Evolutionary conservation across 2,329 filamentous ascomycete species (phyloP).

Genomic region (Colletotrichum cordylinicola): DNA sequence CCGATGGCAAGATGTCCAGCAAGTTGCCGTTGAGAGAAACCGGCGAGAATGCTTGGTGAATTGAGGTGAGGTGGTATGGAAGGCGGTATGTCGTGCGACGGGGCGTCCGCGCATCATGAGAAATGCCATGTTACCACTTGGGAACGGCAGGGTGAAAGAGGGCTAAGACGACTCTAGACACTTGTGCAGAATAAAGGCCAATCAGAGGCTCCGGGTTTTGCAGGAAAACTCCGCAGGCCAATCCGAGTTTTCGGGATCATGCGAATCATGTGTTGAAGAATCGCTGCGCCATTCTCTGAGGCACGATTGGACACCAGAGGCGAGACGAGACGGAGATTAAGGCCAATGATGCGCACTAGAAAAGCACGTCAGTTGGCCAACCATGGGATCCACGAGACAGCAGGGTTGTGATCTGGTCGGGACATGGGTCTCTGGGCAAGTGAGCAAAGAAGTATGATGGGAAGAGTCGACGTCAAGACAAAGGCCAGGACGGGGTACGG

Average conservation of each 20-base stretch:
- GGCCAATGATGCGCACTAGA: constrained; percentile 6
- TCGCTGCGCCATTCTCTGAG: constrained; percentile 14
- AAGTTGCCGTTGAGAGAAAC: not conserved
- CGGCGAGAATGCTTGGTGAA: not conserved
- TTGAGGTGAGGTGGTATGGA: not conserved
- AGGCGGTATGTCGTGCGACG: not conserved
- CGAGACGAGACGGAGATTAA: not conserved
- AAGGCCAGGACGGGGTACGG: constrained; percentile 19
- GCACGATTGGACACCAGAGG: not conserved
- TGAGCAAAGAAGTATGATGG: not conserved
- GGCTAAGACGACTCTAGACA: not conserved
- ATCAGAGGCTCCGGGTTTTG: not conserved
- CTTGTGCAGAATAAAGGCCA: constrained; percentile 7
- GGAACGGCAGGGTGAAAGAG: not conserved
- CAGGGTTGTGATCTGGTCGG: not conserved
- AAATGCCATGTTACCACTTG: not conserved
- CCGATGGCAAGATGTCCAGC: not conserved
- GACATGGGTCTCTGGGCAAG: not conserved
- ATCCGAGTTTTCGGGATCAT: constrained; percentile 30
- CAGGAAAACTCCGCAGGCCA: not conserved
- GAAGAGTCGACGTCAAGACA: not conserved
- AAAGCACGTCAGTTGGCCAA: constrained; percentile 6
- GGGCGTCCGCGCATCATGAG: not conserved
- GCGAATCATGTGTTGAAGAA: constrained; percentile 37
- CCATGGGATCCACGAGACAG: not conserved